Evolutionary conservation across 2,329 filamentous ascomycete species (phyloP), one percentile per base, ranked within the genome.

Genomic region (Capronia coronata): DNA sequence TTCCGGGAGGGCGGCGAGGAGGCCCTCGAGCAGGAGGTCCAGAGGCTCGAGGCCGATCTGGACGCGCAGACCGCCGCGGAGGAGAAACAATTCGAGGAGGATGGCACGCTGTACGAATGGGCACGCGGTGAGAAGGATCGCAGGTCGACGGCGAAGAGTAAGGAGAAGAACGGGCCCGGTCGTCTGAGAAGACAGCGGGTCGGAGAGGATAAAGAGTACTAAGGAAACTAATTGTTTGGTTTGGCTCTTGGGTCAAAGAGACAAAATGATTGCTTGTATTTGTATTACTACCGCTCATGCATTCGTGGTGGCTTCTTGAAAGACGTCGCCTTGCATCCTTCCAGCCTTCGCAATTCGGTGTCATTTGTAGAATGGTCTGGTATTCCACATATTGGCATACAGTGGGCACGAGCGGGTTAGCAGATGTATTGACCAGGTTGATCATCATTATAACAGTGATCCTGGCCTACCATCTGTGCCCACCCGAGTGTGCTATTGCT

Each of bases 1-100:
- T 94, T 80, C 71, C 78, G 89, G 55, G 70, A 78, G 55, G 70
- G 77, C 48, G 88, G 87, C 29, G 72, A 84, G 61, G 68, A 75
- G 48, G 79, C 78, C 22, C 77, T 97, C 58, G 83, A 93, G 58
- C 61, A 66, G 14, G 74, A 78, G 69, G 76, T 82, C 19, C 59
- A 68, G 58, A 67, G 65, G 59, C 67, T 75, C 49, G 64, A 69
- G 60, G 60, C 48, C 38, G 48, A 60, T 48, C 76, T 95, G 61
- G 80, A 87, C 62, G 64, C 72, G 10, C 77, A 67, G 52, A 60
- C 63, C 39, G 60, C 62, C 43, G 64, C 64, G 62, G 64, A 67
- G 62, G 62, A 61, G 22, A 60, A 55, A n/a, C 54, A 48, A 38
- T 59, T 21, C 60, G 55, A 59, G 43, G 38, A 59, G 23, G 51